These are phyloP conservation scores for Eucalyptus rudis DNA, from an alignment of 345 rosid species.

Conservation along the genomic window DNA sequence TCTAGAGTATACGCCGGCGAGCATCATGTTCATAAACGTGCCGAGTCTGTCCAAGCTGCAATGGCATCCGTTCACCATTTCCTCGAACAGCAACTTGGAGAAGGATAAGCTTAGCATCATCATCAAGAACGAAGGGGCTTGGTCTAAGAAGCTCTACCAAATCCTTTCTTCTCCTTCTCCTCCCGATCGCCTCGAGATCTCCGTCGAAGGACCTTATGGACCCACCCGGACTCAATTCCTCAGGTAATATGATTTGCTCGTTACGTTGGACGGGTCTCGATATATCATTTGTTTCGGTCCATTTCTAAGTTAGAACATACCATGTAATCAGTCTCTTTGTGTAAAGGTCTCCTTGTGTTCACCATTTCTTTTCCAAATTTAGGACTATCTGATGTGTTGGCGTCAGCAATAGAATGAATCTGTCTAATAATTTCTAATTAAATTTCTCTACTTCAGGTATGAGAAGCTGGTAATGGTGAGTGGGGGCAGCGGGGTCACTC, in stretches of 20 bases:
- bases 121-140: constrained; percentile 61
- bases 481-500: constrained; percentile 90
- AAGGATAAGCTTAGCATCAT: constrained; percentile 51
- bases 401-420: not conserved
- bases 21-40: constrained; percentile 60
- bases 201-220: constrained; percentile 94
- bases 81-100: constrained; percentile 65
- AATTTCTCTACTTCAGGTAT: constrained; percentile 20
- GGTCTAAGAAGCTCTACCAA: constrained; percentile 59
- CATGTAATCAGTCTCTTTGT: not conserved
- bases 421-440: not conserved
- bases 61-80: constrained; percentile 91
- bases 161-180: constrained; percentile 46
- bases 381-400: not conserved
- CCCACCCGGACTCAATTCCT: constrained; percentile 61
- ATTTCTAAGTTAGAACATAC: not conserved
- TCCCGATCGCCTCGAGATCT: constrained; percentile 32
- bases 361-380: not conserved
- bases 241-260: constrained; percentile 13
- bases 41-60: constrained; percentile 67
- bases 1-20: constrained; percentile 52
- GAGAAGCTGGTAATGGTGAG: constrained; percentile 69
- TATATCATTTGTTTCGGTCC: not conserved
- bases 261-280: too few species aligned
- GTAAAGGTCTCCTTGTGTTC: not conserved